These are phyloP conservation scores for Colletotrichum musicola DNA, from an alignment of 2,329 filamentous ascomycete species.

Conservation along the genomic window DNA sequence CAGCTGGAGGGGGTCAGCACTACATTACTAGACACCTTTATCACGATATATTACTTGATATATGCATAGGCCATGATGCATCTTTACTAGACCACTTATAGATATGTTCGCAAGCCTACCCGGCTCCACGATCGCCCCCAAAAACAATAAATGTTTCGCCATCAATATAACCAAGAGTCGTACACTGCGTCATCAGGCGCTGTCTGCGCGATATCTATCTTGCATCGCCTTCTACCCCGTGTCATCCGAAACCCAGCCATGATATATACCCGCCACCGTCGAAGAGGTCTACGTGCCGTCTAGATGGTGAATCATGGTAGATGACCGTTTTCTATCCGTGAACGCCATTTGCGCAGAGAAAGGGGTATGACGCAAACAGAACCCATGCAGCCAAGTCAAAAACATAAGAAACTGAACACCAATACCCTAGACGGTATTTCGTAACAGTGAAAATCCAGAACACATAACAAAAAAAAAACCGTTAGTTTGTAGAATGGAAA, in stretches of 20 bases:
- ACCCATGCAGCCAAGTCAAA: slow-evolving; percentile 9
- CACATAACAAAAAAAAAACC: background rate
- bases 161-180: slow-evolving; percentile 19
- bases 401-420: slow-evolving; percentile 25
- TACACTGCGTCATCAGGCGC: slow-evolving; percentile 25
- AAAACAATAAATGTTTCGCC: background rate
- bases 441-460: background rate
- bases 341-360: slow-evolving; percentile 37
- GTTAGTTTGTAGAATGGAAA: background rate
- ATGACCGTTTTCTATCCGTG: slow-evolving; percentile 26
- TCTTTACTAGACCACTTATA: too few species aligned
- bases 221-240: slow-evolving; percentile 5
- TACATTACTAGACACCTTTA: too few species aligned
- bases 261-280: slow-evolving; percentile 17
- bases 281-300: slow-evolving; percentile 31
- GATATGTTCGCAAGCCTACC: too few species aligned
- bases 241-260: slow-evolving; percentile 27
- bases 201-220: slow-evolving; percentile 16
- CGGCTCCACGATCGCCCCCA: too few species aligned
- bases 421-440: background rate
- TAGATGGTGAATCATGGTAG: slow-evolving; percentile 15
- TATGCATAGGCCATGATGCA: too few species aligned
- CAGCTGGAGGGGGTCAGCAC: too few species aligned
- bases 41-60: too few species aligned
- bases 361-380: slow-evolving; percentile 39